phyloP scores from a whole-genome alignment of 225 moss, liverwort and hornwort genomes.

The Pleurozium schreberi region DNA sequence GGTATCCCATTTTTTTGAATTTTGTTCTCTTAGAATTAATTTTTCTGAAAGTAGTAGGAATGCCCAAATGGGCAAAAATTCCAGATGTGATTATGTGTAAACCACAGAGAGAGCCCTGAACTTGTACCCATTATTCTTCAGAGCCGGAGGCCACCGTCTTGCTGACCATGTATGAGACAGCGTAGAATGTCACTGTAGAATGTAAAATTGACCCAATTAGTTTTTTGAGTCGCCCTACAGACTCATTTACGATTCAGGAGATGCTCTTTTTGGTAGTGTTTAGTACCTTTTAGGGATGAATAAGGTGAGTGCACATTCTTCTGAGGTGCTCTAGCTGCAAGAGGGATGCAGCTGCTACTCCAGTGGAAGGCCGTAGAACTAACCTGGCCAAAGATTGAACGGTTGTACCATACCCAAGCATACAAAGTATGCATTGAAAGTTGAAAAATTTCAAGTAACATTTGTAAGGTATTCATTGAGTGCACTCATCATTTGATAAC shows the following conservation, averaged over 20 bases:
- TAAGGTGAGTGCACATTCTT: not conserved
- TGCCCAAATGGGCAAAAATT: not conserved
- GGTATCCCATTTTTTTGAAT: not conserved
- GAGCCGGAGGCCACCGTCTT: constrained; percentile 24
- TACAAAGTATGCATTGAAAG: constrained; percentile 1
- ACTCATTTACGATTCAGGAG: not conserved
- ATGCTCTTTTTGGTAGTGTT: not conserved
- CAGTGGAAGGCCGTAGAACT: not conserved
- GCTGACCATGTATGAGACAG: constrained; percentile 13
- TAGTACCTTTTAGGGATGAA: not conserved
- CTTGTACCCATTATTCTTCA: not conserved
- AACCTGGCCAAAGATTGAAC: not conserved
- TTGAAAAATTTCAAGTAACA: not conserved
- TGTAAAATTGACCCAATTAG: not conserved
- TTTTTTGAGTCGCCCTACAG: not conserved
- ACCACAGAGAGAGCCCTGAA: not conserved
- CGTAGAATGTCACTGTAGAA: not conserved
- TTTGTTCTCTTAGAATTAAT: not conserved
- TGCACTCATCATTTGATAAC: not conserved
- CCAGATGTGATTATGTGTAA: not conserved
- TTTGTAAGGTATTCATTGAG: not conserved
- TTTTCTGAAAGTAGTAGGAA: not conserved
- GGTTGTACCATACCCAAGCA: constrained; percentile 13
- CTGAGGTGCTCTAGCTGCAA: not conserved
- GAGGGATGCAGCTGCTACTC: not conserved